phyloP scores from a whole-genome alignment of 139 green algal species.

The Monoraphidium neglectum region DNA sequence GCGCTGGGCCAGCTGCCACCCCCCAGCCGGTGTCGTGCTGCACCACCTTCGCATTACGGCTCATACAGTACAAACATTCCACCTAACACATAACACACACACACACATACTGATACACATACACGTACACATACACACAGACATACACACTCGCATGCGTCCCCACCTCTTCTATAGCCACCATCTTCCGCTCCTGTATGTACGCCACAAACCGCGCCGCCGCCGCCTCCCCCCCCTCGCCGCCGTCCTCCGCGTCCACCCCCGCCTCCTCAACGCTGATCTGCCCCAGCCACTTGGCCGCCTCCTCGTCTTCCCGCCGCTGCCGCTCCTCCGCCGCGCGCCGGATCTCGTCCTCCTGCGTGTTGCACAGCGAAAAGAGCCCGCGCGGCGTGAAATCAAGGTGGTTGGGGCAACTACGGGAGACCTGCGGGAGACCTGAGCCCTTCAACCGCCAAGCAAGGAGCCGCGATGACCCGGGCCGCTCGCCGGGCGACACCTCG shows the following conservation, averaged over 20 bases:
- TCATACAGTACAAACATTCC: too few species aligned
- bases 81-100: too few species aligned
- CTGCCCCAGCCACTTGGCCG: slow-evolving; percentile 77
- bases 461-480: neutral
- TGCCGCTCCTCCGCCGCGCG: slow-evolving; percentile 59
- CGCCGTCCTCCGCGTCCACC: slow-evolving; percentile 36
- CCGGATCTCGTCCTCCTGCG: slow-evolving; percentile 67
- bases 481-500: neutral
- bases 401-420: neutral
- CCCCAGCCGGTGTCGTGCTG: too few species aligned
- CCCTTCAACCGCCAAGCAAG: too few species aligned
- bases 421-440: too few species aligned
- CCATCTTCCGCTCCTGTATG: slow-evolving; percentile 80
- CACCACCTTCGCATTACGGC: too few species aligned
- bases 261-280: slow-evolving; percentile 76
- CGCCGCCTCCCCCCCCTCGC: neutral
- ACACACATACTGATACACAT: too few species aligned
- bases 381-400: neutral
- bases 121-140: too few species aligned
- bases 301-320: slow-evolving; percentile 70
- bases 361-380: neutral
- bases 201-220: slow-evolving; percentile 13
- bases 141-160: neutral
- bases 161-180: slow-evolving; percentile 77
- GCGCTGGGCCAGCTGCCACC: too few species aligned